These are phyloP conservation scores for Fusarium tjaetaba DNA, from an alignment of 2,329 filamentous ascomycete species.

Conservation along the genomic window DNA sequence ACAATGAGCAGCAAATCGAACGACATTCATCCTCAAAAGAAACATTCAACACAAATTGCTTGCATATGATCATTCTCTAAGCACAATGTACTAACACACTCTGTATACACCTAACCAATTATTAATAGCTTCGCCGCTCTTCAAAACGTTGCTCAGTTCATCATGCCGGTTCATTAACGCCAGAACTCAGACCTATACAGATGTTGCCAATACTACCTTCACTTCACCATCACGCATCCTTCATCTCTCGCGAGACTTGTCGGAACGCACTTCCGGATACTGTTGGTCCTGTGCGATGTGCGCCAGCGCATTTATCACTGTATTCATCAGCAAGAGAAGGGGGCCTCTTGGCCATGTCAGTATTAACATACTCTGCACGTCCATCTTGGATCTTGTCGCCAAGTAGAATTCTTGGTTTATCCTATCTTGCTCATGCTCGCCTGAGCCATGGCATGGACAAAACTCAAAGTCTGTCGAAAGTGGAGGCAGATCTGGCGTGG, in stretches of 20 bases:
- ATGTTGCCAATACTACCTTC: neutral
- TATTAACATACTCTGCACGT: slow-evolving; percentile 35
- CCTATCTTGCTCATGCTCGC: slow-evolving; percentile 20
- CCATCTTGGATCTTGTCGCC: slow-evolving; percentile 36
- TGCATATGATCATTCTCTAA: neutral
- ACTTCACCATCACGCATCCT: neutral
- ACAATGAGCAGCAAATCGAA: neutral
- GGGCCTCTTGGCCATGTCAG: neutral
- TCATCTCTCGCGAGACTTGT: neutral
- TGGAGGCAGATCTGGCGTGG: slow-evolving; percentile 38
- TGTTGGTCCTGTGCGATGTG: slow-evolving; percentile 24
- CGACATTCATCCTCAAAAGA: neutral
- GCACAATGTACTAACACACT: neutral
- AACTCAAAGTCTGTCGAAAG: slow-evolving; percentile 40
- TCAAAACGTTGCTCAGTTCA: neutral
- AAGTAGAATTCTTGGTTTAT: slow-evolving; percentile 38
- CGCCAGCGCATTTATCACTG: slow-evolving; percentile 33
- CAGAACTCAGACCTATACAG: neutral
- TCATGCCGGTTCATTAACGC: neutral
- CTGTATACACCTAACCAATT: neutral
- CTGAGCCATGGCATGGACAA: slow-evolving; percentile 27
- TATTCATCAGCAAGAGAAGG: slow-evolving; percentile 15
- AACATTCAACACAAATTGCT: neutral
- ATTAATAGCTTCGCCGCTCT: neutral
- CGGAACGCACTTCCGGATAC: neutral